Conservation (phyloP, 2,329 filamentous ascomycete genomes). For the Leptographium procerum region DNA sequence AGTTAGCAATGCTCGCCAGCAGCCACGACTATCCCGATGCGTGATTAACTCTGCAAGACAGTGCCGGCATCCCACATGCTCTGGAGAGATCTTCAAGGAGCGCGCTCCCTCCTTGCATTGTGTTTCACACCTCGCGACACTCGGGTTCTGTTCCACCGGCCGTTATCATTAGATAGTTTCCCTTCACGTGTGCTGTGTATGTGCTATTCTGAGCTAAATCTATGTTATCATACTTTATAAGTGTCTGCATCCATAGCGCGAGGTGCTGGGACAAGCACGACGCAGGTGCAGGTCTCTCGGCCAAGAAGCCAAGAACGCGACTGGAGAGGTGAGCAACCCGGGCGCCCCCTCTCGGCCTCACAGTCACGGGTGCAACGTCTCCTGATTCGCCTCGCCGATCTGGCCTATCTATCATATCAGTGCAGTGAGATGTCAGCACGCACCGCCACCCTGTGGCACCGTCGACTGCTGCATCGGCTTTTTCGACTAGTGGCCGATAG, state of each 20-base stretch:
- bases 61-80: background rate
- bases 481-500: background rate
- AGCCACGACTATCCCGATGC: no score
- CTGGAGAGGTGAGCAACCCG: background rate
- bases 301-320: background rate
- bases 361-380: background rate
- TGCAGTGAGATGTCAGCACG: background rate
- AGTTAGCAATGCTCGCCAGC: background rate
- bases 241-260: no score
- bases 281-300: no score
- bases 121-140: background rate
- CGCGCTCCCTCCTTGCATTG: background rate
- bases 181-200: background rate
- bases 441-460: conserved; percentile 1
- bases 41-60: no score
- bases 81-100: background rate
- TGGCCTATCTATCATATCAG: background rate
- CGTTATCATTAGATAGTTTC: background rate
- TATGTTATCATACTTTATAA: no score
- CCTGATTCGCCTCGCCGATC: background rate
- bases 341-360: background rate
- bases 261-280: no score
- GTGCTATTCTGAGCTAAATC: no score
- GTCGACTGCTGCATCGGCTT: background rate
- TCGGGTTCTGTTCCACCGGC: background rate